Percentiles rank a stretch among this genome's conserved stretches.
Conservation (phyloP, 345 rosid genomes). For the Orychophragmus violaceus region DNA sequence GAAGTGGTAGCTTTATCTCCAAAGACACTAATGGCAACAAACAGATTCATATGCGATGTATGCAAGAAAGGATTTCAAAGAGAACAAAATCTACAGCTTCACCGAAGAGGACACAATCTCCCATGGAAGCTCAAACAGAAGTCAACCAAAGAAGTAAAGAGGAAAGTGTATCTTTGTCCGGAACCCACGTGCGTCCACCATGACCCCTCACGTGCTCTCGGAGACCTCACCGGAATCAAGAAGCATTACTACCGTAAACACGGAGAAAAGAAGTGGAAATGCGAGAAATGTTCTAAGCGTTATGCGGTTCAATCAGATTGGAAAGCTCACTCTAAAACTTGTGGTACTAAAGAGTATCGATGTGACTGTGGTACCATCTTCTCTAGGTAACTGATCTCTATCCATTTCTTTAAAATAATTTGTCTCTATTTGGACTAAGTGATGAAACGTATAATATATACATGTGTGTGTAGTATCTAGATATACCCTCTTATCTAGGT, state of each 20-base stretch:
- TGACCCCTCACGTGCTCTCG: slow-evolving; percentile 75
- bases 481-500: slow-evolving; percentile 27
- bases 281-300: slow-evolving; percentile 72
- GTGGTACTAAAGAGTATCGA: slow-evolving; percentile 78
- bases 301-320: slow-evolving; percentile 86
- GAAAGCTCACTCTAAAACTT: slow-evolving; percentile 87
- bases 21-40: slow-evolving; percentile 82
- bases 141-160: slow-evolving; percentile 69
- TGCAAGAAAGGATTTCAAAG: slow-evolving; percentile 89
- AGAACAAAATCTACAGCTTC: slow-evolving; percentile 81
- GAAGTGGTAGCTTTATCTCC: slow-evolving; percentile 88
- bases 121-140: slow-evolving; percentile 87
- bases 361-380: slow-evolving; percentile 90
- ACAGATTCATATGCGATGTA: slow-evolving; percentile 83
- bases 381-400: slow-evolving; percentile 54
- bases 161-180: slow-evolving; percentile 79
- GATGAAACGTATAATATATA: slow-evolving; percentile 19
- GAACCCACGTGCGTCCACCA: slow-evolving; percentile 88
- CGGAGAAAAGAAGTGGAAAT: slow-evolving; percentile 89
- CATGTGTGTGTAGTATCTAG: neutral
- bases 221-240: slow-evolving; percentile 80
- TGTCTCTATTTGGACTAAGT: slow-evolving; percentile 17
- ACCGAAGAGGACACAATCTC: slow-evolving; percentile 82
- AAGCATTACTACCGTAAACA: slow-evolving; percentile 78
- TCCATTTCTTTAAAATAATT: slow-evolving; percentile 27